Evolutionary conservation across 306 rosid species (phyloP).

Genomic region (Dalbergia cultrata): DNA sequence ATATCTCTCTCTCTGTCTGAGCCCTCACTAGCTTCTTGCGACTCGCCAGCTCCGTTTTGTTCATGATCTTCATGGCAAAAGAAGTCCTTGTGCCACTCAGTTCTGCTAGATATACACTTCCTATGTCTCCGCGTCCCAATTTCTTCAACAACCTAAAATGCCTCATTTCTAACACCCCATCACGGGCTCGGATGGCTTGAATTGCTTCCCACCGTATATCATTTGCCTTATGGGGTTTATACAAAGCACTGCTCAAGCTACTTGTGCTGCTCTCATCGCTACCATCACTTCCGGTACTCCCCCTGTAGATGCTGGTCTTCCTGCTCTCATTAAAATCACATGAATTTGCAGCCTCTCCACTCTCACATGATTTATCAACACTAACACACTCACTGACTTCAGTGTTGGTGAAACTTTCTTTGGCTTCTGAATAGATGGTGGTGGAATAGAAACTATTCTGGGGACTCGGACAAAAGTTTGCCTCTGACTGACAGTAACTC

Average conservation of each 20-base stretch:
- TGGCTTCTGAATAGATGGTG: constrained; percentile 87
- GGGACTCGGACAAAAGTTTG: constrained; percentile 76
- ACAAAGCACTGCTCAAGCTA: constrained; percentile 71
- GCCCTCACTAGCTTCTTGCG: constrained; percentile 94
- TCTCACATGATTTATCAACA: constrained; percentile 65
- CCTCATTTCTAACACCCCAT: constrained; percentile 69
- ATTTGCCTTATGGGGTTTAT: constrained; percentile 82
- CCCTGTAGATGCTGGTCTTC: constrained; percentile 81
- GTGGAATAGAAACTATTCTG: constrained; percentile 77
- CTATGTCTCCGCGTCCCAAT: constrained; percentile 86
- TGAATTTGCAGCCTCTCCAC: constrained; percentile 58
- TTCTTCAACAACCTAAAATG: constrained; percentile 70
- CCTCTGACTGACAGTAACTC: constrained; percentile 56
- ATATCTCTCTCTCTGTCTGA: constrained; percentile 95
- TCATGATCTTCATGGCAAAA: constrained; percentile 97
- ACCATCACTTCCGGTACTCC: constrained; percentile 78
- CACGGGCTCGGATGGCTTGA: constrained; percentile 66
- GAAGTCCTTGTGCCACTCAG: constrained; percentile 74
- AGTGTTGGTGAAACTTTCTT: constrained; percentile 86
- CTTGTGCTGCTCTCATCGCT: constrained; percentile 83
- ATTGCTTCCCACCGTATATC: constrained; percentile 88
- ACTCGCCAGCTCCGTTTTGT: constrained; percentile 73
- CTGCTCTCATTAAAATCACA: constrained; percentile 70
- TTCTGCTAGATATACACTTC: constrained; percentile 81
- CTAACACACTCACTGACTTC: constrained; percentile 82